A percentile compares a stretch with the other conserved stretches of the same genome.
Evolutionary conservation across 768 basidiomycete species (phyloP).

Genomic region (Amanita muscaria): DNA sequence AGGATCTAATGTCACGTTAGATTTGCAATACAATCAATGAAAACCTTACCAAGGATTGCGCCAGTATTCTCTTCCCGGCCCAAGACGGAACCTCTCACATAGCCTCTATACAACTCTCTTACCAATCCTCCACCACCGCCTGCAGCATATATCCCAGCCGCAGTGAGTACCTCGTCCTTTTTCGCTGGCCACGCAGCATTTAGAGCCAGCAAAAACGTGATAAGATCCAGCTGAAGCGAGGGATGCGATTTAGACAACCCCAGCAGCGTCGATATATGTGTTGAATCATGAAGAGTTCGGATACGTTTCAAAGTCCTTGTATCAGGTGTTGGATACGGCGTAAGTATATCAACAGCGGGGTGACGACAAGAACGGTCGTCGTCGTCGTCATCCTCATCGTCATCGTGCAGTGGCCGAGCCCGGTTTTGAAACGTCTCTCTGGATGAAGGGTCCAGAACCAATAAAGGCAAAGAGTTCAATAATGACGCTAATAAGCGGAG

Average conservation of each 20-base stretch:
- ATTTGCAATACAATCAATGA: not conserved
- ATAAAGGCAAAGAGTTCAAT: slow-evolving; percentile 43
- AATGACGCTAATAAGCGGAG: slow-evolving; percentile 43
- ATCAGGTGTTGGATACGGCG: slow-evolving; percentile 39
- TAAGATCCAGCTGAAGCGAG: slow-evolving; percentile 36
- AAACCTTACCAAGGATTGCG: slow-evolving; percentile 17
- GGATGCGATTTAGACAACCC: slow-evolving; percentile 30
- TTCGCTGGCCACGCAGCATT: slow-evolving; percentile 50
- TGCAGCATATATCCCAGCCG: slow-evolving; percentile 36
- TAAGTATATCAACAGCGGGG: slow-evolving; percentile 17
- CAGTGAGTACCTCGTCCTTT: slow-evolving; percentile 49
- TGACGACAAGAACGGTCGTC: slow-evolving; percentile 33
- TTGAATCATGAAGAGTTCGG: slow-evolving; percentile 39
- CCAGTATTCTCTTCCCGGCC: slow-evolving; percentile 43
- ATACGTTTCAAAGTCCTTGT: slow-evolving; percentile 55
- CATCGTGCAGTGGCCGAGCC: slow-evolving; percentile 15
- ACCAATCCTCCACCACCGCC: slow-evolving; percentile 58
- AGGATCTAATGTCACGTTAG: slow-evolving; percentile 40
- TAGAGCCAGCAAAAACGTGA: slow-evolving; percentile 50
- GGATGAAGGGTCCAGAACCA: slow-evolving; percentile 37
- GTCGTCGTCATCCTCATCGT: slow-evolving; percentile 31
- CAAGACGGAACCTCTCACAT: slow-evolving; percentile 51
- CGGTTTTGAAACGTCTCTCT: slow-evolving; percentile 4
- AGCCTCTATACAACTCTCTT: slow-evolving; percentile 64
- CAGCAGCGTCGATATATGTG: slow-evolving; percentile 52